Base-by-base conservation (phyloP, 257 asterid genomes). In the Nicotiana noctiflora region DNA sequence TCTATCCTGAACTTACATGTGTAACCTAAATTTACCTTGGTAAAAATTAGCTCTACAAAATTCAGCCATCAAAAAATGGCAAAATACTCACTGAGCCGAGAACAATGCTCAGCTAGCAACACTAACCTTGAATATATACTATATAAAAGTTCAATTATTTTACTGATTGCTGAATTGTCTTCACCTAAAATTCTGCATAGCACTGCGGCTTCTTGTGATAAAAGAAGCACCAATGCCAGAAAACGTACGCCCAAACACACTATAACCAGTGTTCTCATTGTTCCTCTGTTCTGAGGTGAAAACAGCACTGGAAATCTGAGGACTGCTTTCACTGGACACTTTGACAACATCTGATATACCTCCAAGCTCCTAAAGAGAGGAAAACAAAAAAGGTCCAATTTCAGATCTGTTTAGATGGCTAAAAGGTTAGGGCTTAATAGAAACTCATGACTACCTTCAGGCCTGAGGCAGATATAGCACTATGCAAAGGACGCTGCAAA, bases 181-280 rank as follows among this genome's bases (percentile, higher is more conserved):
- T 40, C 75, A 88, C 87, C 87, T 89, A 83, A 86, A 86, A 12
- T 93, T 79, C 81, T 74, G 92, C 78, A 87, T 84, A 10, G 88
- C 86, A 23, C 93, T 92, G 83, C 86, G 87, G 84, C 85, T 90
- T 84, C 97, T 86, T 66, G 87, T 76, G 53, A 93, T 86, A 75
- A 91, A 34, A 57, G 90, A 80, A 21, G 80, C 80, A 60, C 85
- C 75, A 27, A 79, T 21, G 56, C 88, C 87, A 0, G 92, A 77
- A 51, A 90, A 79, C 52, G 65, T 86, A 53, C 88, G 80, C 76
- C 89, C 91, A 14, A 84, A 62, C 27, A 91, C 25, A 57, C 90
- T 84, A 76, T 86, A 23, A 77, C 84, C 74, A 19, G 89, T 76
- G 79, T 62, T 77, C 29, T 80, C 85, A 12, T 81, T 88, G 60